phyloP scores from a whole-genome alignment of 2,329 filamentous ascomycete species.

The Epichloe festucae region DNA sequence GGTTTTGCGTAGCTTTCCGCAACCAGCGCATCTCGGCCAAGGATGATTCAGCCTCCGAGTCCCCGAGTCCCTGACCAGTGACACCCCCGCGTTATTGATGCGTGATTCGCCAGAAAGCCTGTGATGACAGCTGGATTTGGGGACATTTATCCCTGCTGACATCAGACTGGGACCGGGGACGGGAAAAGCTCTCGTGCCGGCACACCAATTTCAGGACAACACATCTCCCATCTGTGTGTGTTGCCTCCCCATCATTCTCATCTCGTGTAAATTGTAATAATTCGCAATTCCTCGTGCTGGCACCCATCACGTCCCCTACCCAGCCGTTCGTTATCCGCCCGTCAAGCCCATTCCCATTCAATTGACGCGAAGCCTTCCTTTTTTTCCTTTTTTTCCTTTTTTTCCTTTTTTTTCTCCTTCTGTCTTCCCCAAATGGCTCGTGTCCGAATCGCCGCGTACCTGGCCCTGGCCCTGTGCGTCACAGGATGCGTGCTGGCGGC shows the following conservation, averaged over 20 bases:
- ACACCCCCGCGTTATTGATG: background rate
- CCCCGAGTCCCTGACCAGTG: no score
- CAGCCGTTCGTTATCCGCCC: no score
- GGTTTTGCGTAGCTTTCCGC: background rate
- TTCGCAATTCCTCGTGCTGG: no score
- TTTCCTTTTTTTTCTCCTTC: no score
- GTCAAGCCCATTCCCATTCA: no score
- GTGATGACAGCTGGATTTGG: background rate
- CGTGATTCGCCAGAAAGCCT: no score
- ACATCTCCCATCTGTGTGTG: background rate
- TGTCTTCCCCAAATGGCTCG: conserved; percentile 1
- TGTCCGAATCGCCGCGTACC: conserved; percentile 1
- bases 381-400: accelerated
- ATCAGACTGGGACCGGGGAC: background rate
- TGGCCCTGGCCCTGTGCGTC: conserved; percentile 10
- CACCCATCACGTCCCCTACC: no score
- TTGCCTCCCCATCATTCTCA: background rate
- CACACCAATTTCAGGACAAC: background rate
- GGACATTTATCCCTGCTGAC: background rate
- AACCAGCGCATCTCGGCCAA: background rate
- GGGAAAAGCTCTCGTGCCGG: background rate
- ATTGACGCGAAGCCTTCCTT: no score
- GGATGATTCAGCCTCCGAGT: no score
- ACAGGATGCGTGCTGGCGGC: conserved; percentile 12
- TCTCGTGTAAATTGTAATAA: no score